Base-by-base conservation (phyloP, 352 stramenopile species). In the Pythium vanterpoolii region DNA sequence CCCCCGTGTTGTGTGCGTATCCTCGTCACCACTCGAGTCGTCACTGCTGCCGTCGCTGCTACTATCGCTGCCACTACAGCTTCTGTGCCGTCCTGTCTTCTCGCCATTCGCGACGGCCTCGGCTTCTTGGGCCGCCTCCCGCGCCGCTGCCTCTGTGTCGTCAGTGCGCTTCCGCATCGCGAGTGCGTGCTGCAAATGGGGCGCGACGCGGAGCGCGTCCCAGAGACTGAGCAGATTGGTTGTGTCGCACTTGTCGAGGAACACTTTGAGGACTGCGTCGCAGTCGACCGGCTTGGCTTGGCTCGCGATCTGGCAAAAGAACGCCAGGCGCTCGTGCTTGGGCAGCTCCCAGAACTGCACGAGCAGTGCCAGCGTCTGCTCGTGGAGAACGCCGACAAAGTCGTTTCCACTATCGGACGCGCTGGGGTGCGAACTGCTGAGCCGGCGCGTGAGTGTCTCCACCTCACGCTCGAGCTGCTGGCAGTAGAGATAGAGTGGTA, bases 261-360 rank as follows among this genome's bases (percentile, higher is more conserved):
- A 78, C 7, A 83, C 65, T 24, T 58, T 60, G 16, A 87, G 46
- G 8, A 92, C 64, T 13, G 76, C 56, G 9, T 68, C 69, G 1
- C 71, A 69, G 27, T 90, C 79, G 28, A 78, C 68, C 27, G 83
- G 69, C 39, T 44, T 69, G 5, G 69, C 70, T 28, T 90, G 80
- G 33, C 73, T 88, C 26, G 79, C 78, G 52, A 92, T 72, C 54
- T 92, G 83, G 42, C 71, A 84, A 43, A 92, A 78, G 46, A 93
- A 89, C 30, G 63, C 73, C 10, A 89, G 65, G 0, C 79, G 75
- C 57, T 93, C 78, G 18, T 63, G 64, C 46, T 68, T 69, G 7
- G 80, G 75, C 1, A 93, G 61, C 16, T 77, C 69, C 79, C 77
- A 90, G 65, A 87, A 89, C 49, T 87, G 71, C 13, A 89, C 64